A percentile compares a stretch with the other conserved stretches of the same genome.
These are phyloP conservation scores for Hypoxylon subgilvum DNA, from an alignment of 495 filamentous ascomycete genomes.

Conservation along the genomic window DNA sequence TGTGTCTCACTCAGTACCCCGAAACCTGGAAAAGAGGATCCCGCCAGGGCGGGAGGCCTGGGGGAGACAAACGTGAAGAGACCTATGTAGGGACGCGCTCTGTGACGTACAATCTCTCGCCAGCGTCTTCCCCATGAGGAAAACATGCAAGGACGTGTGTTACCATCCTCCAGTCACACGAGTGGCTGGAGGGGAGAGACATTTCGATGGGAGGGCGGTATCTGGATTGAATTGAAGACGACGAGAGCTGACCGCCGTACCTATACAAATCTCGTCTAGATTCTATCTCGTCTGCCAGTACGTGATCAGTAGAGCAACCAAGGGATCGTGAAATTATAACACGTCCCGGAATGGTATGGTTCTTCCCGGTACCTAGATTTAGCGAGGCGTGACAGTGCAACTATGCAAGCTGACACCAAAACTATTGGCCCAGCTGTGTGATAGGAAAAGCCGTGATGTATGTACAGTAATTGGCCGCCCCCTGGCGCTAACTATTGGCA, in stretches of 20 bases:
- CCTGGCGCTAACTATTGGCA: slow-evolving; percentile 30
- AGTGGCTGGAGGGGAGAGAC: background rate
- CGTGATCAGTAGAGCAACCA: background rate
- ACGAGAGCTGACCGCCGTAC: background rate
- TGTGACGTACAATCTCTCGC: slow-evolving; percentile 1
- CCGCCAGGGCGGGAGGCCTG: background rate
- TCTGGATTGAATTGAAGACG: slow-evolving; percentile 1
- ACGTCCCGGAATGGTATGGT: background rate
- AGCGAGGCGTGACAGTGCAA: slow-evolving; percentile 20
- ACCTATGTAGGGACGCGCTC: background rate
- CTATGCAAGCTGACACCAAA: slow-evolving; percentile 13
- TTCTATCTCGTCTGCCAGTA: background rate
- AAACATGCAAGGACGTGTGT: slow-evolving; percentile 13
- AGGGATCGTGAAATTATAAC: background rate
- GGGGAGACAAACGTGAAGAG: slow-evolving; percentile 6
- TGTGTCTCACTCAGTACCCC: slow-evolving; percentile 28
- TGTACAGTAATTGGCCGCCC: slow-evolving; percentile 17
- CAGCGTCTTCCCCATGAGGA: slow-evolving; percentile 27
- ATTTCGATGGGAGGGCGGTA: slow-evolving; percentile 1
- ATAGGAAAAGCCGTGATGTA: slow-evolving; percentile 15
- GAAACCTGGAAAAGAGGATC: slow-evolving; percentile 2
- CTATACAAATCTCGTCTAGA: background rate
- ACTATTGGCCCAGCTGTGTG: slow-evolving; percentile 30
- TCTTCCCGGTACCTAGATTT: background rate
- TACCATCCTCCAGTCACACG: slow-evolving; percentile 1